phyloP scores from a whole-genome alignment of 768 basidiomycete species.

The Russula compacta region DNA sequence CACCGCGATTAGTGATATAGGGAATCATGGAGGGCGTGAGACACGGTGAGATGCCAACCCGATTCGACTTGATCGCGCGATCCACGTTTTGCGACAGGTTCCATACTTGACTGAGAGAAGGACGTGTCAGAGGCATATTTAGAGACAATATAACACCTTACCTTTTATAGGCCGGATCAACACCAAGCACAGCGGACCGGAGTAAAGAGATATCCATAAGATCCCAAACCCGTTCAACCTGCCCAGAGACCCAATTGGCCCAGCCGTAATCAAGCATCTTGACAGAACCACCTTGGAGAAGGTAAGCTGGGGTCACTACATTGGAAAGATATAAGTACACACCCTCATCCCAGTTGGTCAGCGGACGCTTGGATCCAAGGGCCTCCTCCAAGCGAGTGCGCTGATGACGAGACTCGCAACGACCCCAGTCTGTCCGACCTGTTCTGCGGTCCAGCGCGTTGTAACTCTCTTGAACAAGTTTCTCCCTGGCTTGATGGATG shows the following conservation, averaged over 20 bases:
- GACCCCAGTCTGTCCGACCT: constrained; percentile 81
- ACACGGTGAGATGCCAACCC: constrained; percentile 82
- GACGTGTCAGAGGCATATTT: background rate
- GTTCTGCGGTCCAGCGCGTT: constrained; percentile 55
- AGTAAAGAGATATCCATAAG: constrained; percentile 87
- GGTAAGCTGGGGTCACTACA: background rate
- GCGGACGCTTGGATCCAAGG: constrained; percentile 72
- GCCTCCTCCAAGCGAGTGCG: constrained; percentile 76
- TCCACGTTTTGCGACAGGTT: constrained; percentile 97
- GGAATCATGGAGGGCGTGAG: constrained; percentile 96
- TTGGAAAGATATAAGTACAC: constrained; percentile 20
- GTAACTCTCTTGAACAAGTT: constrained; percentile 62
- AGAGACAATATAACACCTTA: constrained; percentile 30
- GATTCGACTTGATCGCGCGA: constrained; percentile 72
- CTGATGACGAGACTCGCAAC: constrained; percentile 89
- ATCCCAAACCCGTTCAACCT: constrained; percentile 94
- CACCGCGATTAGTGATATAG: constrained; percentile 91
- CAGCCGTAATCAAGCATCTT: constrained; percentile 85
- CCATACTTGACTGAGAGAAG: constrained; percentile 65
- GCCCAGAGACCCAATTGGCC: constrained; percentile 88
- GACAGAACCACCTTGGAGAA: constrained; percentile 58
- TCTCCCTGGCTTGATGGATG: constrained; percentile 81
- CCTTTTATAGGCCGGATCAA: constrained; percentile 88
- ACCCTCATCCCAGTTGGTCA: constrained; percentile 94
- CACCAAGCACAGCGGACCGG: constrained; percentile 67